Base-by-base conservation (phyloP, 2,329 filamentous ascomycete genomes). In the Drechslerella dactyloides region DNA sequence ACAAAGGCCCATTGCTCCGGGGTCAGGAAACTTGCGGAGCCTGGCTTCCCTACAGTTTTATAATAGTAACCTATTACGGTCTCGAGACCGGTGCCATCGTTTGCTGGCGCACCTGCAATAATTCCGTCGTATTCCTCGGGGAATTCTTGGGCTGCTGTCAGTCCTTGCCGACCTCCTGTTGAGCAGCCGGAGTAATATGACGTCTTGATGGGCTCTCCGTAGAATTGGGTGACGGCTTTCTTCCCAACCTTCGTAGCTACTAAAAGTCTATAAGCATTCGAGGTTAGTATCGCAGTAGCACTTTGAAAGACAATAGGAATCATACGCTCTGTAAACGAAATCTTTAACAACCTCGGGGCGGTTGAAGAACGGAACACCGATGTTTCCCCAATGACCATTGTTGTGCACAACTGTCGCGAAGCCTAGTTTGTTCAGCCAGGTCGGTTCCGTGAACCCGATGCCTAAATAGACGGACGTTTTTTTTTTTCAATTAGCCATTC, bases 131-230 rank as follows among this genome's bases (percentile, higher is more conserved):
- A 83, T 74, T 83, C 82, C 13, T 80, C 76, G 1, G 82, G 82
- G 72, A 79, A 83, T 56, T 80, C 77, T 63, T 83, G 79, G 2
- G 80, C 78, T 1, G 80, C 80, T 69, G 82, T 82, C 59, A 82
- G 77, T 35, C 82, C 82, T 74, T 84, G 81, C 13, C 80, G 79
- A 24, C 82, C 82, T 64, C 82, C 82, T 21, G 81, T 81, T 1
- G 81, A 83, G 76, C 82, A 84, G 21, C 81, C 82, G 3, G 82
- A 75, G 73, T 81, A 84, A 77, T 83, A 83, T n/a, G 81, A 81
- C 66, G 84, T 83, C 17, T 51, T 66, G 1, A 27, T 21, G 2
- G 10, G n/a, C 23, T 6, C 21, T 11, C n/a, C 8, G 44, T 66
- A 66, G 23, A 59, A 66, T 11, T 35, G 24, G 53, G 17, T 51